Conservation (phyloP, 768 basidiomycete species). For the Dentipellis fragilis region DNA sequence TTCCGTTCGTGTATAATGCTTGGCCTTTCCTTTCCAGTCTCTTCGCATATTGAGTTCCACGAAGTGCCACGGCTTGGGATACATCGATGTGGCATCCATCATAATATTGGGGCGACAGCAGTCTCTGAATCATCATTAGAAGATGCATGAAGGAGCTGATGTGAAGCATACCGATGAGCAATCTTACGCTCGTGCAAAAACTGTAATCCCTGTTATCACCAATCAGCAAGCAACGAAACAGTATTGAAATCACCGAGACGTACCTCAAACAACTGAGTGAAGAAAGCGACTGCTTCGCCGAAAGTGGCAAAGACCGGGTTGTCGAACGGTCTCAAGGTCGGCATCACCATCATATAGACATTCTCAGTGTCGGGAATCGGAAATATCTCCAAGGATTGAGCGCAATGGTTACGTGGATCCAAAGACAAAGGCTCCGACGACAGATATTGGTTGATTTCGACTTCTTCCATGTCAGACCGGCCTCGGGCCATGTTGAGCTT, state of each 20-base stretch:
- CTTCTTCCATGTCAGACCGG: conserved; percentile 1
- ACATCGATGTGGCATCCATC: conserved; percentile 9
- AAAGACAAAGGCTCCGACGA: conserved; percentile 2
- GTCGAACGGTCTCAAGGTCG: conserved; percentile 14
- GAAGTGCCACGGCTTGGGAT: conserved; percentile 6
- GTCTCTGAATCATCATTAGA: background rate
- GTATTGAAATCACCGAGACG: conserved; percentile 18
- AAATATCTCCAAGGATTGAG: background rate
- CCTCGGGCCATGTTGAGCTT: background rate
- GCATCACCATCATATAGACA: conserved; percentile 20
- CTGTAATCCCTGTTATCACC: conserved; percentile 3
- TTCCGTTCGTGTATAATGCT: too few species aligned
- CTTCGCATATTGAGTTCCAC: background rate
- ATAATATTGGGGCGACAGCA: conserved; percentile 5
- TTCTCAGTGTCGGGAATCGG: conserved; percentile 11
- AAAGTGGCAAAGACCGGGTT: conserved; percentile 18
- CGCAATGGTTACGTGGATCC: conserved; percentile 6
- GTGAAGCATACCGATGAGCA: conserved; percentile 9
- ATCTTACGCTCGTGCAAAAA: conserved; percentile 9
- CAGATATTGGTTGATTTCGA: conserved; percentile 1
- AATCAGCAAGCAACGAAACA: background rate
- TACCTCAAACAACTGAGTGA: conserved; percentile 24
- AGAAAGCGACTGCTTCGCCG: conserved; percentile 22
- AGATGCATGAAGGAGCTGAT: too few species aligned
- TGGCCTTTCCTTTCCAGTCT: too few species aligned